Evolutionary conservation across 306 rosid genomes (phyloP), one percentile per base, ranked within the genome.

Genomic region (Dryas octopetala): DNA sequence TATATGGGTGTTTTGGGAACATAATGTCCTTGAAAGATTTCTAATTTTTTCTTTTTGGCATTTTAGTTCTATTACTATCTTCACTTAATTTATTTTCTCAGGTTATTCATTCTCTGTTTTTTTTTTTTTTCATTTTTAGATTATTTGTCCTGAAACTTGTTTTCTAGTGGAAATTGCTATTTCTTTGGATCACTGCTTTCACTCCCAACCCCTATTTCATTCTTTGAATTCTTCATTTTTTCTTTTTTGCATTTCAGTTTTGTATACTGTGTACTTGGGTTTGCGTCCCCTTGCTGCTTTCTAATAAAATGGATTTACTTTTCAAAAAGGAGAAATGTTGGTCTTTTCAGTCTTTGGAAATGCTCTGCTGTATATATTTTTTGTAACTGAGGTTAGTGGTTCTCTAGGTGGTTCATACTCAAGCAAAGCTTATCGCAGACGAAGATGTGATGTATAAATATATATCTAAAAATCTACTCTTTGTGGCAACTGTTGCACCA

Each of bases 381-480:
- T 66, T 77, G 50, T 61, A 55, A 74, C 66, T 47, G 41, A 32
- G 50, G 53, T 9, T 50, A 14, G 65, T 70, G 61, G 57, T 81
- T 71, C 55, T 68, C 53, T 72, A 92, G 99, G 97, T 96, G 81
- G 98, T 96, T 79, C 99, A 96, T 79, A 92, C 99, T 67, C 99
- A 92, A 90, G 93, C 98, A 73, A 96, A 96, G 89, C 93, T 85
- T 67, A 85, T 80, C 83, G 89, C 89, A 65, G 98, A 92, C 78
- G 86, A 91, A 13, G 98, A 96, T 80, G 88, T 96, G 80, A 88
- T 92, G 98, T 96, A 90, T 45, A 92, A 96, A 78, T 90, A 89
- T 79, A 79, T 88, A 71, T 96, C 97, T 47, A 90, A 85, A 81
- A 92, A 96, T 83, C 41, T 92, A 72, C 96, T 92, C 76, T 96